Evolutionary conservation across 495 filamentous ascomycete genomes (phyloP), one percentile per base, ranked within the genome.

Genomic region (Penicillium egyptiacum): DNA sequence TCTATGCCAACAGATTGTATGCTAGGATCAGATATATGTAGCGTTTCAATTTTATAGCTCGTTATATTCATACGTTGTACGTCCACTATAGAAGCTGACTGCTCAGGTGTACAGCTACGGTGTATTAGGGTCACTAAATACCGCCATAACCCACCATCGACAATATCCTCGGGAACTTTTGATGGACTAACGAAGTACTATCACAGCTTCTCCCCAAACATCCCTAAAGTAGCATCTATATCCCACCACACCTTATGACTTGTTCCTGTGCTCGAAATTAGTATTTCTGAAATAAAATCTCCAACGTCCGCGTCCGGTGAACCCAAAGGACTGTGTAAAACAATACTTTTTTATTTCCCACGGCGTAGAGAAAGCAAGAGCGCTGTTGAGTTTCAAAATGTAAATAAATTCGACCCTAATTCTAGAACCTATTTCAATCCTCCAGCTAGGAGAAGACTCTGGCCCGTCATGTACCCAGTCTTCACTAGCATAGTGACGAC

Each of bases 401-500:
- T 8, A 17, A 17, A 39, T 9, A 17, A 3, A n/a, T 17, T 39
- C 16, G 35, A 0, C n/a, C 6, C 5, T 17, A 9, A 17, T 17
- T 39, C 6, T 9, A 39, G n/a, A 39, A 9, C 0, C 35, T 39
- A 78, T 65, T 78, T 78, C 61, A 86, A 70, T 22, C 83, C 84
- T 14, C 84, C 83, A 42, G 77, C 83, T 63, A 83, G 60, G 63
- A 83, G 62, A 40, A 85, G 74, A 59, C 80, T 83, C 68, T 83
- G 83, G 16, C 79, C 83, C 5, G 88, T 91, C 72, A 88, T 76
- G 61, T 89, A 90, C 8, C 86, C 88, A 11, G 85, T 90, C 57
- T 73, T 81, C 50, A 80, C 81, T 50, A 88, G 71, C 85, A 88
- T 86, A 1, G 75, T 76, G 16, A 91, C 86, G 28, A 83, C 80